These are phyloP conservation scores for Lentinus polychrous DNA, from an alignment of 1,284 basidiomycete genomes.

Conservation along the genomic window DNA sequence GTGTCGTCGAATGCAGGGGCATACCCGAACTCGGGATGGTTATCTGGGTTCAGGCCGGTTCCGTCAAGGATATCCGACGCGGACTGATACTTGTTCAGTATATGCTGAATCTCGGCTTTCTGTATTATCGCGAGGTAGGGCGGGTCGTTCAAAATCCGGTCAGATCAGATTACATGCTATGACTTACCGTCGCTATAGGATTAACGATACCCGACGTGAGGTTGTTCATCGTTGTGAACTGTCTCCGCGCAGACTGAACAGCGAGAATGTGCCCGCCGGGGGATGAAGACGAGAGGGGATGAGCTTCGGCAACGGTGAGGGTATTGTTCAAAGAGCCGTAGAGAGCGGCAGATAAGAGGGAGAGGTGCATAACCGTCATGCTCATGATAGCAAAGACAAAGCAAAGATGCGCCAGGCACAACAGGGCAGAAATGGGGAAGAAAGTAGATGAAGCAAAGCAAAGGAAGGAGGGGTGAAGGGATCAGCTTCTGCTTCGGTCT, in stretches of 20 bases:
- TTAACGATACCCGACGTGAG: not conserved
- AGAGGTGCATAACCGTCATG: slow-evolving; percentile 4
- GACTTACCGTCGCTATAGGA: no score
- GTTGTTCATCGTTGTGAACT: not conserved
- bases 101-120: slow-evolving; percentile 24
- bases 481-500: no score
- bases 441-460: not conserved
- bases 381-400: slow-evolving; percentile 1
- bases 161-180: no score
- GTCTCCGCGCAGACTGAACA: not conserved
- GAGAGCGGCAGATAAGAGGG: not conserved
- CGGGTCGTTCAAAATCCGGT: no score
- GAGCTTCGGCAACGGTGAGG: slow-evolving; percentile 9
- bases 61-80: slow-evolving; percentile 30
- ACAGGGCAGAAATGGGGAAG: not conserved
- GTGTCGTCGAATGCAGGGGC: slow-evolving; percentile 22
- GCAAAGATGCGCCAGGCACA: slow-evolving; percentile 1
- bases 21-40: slow-evolving; percentile 20
- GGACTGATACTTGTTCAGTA: slow-evolving; percentile 32
- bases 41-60: slow-evolving; percentile 26
- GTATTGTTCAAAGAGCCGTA: not conserved
- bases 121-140: slow-evolving; percentile 7
- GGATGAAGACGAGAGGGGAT: no score
- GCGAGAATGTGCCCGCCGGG: not conserved
- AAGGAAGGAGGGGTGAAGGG: no score